Percentiles rank a stretch among this genome's conserved stretches.
phyloP scores from a whole-genome alignment of 768 basidiomycete species.

The Hericium coralloides region DNA sequence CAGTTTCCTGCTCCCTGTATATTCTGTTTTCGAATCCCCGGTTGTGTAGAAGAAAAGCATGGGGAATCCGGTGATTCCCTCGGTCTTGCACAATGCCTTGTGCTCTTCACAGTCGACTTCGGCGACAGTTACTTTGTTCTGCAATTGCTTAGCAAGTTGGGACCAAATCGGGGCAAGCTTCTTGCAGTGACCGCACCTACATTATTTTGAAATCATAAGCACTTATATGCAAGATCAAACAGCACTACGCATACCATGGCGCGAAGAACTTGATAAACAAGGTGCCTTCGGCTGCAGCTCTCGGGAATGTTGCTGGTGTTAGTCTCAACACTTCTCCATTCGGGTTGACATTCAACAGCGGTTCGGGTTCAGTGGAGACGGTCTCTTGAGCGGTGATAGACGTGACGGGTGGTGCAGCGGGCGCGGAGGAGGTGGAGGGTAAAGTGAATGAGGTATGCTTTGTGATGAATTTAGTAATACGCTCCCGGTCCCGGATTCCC shows the following conservation, averaged over 20 bases:
- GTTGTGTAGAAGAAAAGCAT: conserved; percentile 61
- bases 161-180: conserved; percentile 81
- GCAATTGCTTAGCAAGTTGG: conserved; percentile 62
- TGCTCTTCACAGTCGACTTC: conserved; percentile 87
- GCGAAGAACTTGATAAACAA: conserved; percentile 80
- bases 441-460: conserved; percentile 27
- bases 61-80: conserved; percentile 76
- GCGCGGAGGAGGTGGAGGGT: conserved; percentile 20
- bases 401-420: conserved; percentile 12
- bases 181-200: conserved; percentile 92
- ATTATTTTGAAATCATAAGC: neutral
- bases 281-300: conserved; percentile 34
- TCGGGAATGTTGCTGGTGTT: conserved; percentile 40
- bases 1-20: conserved; percentile 62
- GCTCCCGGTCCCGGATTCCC: conserved; percentile 42
- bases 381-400: neutral
- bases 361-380: neutral
- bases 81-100: conserved; percentile 49
- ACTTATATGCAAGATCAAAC: neutral
- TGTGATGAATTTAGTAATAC: conserved; percentile 48
- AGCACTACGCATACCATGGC: conserved; percentile 51
- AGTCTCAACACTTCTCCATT: conserved; percentile 31
- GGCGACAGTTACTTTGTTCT: conserved; percentile 64
- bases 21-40: conserved; percentile 54
- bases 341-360: conserved; percentile 23